Evolutionary conservation across 129 eudicot genomes (phyloP).

Genomic region (Tagetes patula): DNA sequence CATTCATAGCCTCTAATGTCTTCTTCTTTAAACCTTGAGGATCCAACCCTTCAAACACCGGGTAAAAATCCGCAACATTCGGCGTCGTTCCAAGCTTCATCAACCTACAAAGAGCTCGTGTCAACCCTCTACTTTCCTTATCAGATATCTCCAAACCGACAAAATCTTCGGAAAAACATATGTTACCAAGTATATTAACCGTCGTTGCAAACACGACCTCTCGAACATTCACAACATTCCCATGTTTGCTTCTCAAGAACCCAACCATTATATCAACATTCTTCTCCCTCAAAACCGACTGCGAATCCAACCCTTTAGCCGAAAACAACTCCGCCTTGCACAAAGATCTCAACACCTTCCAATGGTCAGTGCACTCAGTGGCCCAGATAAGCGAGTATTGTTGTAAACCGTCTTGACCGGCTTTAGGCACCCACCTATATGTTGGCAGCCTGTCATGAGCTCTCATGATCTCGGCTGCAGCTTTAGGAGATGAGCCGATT

Average conservation of each 20-base stretch:
- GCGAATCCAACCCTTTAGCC: conserved; percentile 32
- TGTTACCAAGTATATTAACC: conserved; percentile 34
- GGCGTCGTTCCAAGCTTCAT: conserved; percentile 39
- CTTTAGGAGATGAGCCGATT: conserved; percentile 34
- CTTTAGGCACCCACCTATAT: conserved; percentile 42
- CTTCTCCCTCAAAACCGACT: conserved; percentile 22
- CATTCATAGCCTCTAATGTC: conserved; percentile 29
- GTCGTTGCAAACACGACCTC: conserved; percentile 35
- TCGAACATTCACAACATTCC: conserved; percentile 28
- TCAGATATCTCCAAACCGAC: conserved; percentile 14
- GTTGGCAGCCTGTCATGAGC: conserved; percentile 30
- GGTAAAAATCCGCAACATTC: conserved; percentile 37
- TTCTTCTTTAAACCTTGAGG: conserved; percentile 36
- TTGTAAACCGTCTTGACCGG: conserved; percentile 36
- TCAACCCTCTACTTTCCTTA: conserved; percentile 18
- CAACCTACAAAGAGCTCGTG: conserved; percentile 25
- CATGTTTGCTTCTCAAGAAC: conserved; percentile 23
- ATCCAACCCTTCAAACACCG: conserved; percentile 26
- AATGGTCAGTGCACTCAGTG: conserved; percentile 27
- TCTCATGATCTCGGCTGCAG: conserved; percentile 39
- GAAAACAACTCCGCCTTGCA: conserved; percentile 30
- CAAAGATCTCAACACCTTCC: conserved; percentile 31
- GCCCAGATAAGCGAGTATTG: conserved; percentile 36
- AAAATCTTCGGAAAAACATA: conserved; percentile 37
- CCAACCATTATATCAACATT: conserved; percentile 29